These are phyloP conservation scores for Cyclostephanos invisitatus DNA, from an alignment of 108 stramenopile species.

Conservation along the genomic window DNA sequence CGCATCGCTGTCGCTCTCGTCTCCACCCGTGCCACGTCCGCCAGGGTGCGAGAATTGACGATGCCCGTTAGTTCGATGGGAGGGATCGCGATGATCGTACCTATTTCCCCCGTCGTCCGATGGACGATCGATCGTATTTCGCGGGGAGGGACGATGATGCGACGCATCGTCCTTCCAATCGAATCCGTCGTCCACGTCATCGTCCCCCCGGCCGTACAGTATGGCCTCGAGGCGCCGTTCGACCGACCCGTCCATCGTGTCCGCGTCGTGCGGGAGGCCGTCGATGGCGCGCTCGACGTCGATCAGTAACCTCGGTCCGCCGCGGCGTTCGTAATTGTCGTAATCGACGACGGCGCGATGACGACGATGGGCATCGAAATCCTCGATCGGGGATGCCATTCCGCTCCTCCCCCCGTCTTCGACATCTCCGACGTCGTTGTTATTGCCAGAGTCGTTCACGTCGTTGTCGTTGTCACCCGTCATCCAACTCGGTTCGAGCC, in stretches of 20 bases:
- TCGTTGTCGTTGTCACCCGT: slow-evolving; percentile 48
- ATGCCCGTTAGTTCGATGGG: slow-evolving; percentile 7
- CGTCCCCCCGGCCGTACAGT: slow-evolving; percentile 18
- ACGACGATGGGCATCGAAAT: too few species aligned
- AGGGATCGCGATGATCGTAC: slow-evolving; percentile 10
- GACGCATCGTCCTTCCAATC: slow-evolving; percentile 26
- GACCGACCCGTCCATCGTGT: slow-evolving; percentile 30
- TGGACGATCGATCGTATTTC: slow-evolving; percentile 13
- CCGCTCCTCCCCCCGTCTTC: slow-evolving; percentile 12
- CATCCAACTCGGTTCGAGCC: slow-evolving; percentile 93
- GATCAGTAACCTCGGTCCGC: slow-evolving; percentile 31
- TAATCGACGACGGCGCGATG: background rate
- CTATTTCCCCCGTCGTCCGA: background rate
- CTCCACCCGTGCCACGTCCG: slow-evolving; percentile 1
- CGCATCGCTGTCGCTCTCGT: slow-evolving; percentile 43
- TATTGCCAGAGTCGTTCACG: background rate
- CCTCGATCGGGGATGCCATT: too few species aligned
- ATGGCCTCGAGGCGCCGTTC: slow-evolving; percentile 44
- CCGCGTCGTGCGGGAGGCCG: slow-evolving; percentile 31
- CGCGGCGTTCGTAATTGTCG: background rate
- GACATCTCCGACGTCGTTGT: slow-evolving; percentile 7
- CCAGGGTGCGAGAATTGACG: background rate
- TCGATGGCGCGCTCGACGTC: slow-evolving; percentile 42
- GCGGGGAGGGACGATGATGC: background rate
- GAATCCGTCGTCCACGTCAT: slow-evolving; percentile 36